Conservation (phyloP, 2,329 filamentous ascomycete genomes). For the Domatiomyces catenatus region DNA sequence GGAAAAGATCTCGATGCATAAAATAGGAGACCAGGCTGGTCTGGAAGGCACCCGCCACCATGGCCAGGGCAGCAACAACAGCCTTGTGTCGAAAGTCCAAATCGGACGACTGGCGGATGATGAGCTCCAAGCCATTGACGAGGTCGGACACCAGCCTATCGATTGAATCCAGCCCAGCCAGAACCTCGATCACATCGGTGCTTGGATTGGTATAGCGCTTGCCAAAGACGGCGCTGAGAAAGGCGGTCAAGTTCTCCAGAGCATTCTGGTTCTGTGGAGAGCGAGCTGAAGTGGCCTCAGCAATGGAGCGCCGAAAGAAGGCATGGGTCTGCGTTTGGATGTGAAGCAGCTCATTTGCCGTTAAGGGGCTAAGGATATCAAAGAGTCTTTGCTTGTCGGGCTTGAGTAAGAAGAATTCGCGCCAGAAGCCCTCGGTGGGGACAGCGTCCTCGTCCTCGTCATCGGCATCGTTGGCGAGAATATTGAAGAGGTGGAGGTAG, state of each 20-base stretch:
- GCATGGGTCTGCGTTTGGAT: constrained; percentile 61
- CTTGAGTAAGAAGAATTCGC: constrained; percentile 80
- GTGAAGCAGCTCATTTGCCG: constrained; percentile 59
- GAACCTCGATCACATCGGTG: constrained; percentile 79
- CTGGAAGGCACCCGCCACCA: constrained; percentile 87
- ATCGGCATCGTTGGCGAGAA: constrained; percentile 20
- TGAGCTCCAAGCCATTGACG: constrained; percentile 63
- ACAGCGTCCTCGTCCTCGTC: constrained; percentile 46
- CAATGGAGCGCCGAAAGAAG: constrained; percentile 60
- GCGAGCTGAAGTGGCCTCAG: constrained; percentile 46
- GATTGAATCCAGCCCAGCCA: constrained; percentile 78
- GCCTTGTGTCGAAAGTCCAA: constrained; percentile 65
- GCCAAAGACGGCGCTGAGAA: constrained; percentile 63
- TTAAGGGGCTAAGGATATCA: constrained; percentile 52
- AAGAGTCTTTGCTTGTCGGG: constrained; percentile 59
- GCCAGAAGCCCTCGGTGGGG: constrained; percentile 84
- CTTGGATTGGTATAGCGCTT: constrained; percentile 93
- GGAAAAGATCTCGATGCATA: constrained; percentile 85
- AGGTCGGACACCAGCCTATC: constrained; percentile 81
- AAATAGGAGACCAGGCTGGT: constrained; percentile 90
- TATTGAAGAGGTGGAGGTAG: constrained; percentile 66
- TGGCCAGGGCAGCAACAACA: constrained; percentile 62
- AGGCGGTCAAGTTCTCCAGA: constrained; percentile 82
- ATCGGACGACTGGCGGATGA: constrained; percentile 59
- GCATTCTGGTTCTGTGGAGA: constrained; percentile 59